Base-by-base conservation (phyloP, 2,329 filamentous ascomycete genomes). In the Gaeumannomyces tritici region DNA sequence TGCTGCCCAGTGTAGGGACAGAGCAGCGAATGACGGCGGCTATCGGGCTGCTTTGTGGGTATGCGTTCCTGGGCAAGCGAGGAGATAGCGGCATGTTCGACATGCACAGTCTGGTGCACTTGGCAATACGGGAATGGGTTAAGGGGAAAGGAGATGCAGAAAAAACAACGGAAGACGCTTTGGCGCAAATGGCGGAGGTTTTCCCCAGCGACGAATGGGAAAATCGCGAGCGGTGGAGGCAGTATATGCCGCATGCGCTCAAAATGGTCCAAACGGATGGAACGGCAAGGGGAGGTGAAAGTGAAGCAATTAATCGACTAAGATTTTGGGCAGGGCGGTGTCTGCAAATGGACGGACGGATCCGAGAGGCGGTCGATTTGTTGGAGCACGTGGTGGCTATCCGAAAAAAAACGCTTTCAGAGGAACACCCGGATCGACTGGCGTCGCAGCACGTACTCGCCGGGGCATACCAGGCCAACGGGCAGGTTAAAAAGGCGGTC, bases 401-500 rank as follows among this genome's bases (percentile, higher is more conserved):
- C n/a, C n/a, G n/a, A n/a, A n/a, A n/a, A n/a, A 31, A 21, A 26
- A 58, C 29, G 29, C 18, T 35, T 18, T 12, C 55, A 26, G 57
- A 59, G 24, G 57, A 59, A 26, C 15, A 59, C 57, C 29, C 29
- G 18, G 33, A 24, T 33, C 57, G 57, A 24, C 26, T 59, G 26
- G 28, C 29, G n/a, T 33, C 33, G 12, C 57, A 59, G 11, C 27
- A 59, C 21, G 7, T 3, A n/a, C 29, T 59, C 29, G 57, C 29
- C 26, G 4, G 12, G 5, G 29, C 57, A 59, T 59, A 59, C 35
- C 67, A 65, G 18, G 73, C 75, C 0, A 82, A 78, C 7, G 83
- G 83, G 21, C 75, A 78, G 65, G 85, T 84, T 69, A 84, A 84
- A 67, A 84, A 83, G 0, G 79, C 75, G 9, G 76, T 75, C 28